phyloP scores from a whole-genome alignment of 1,284 basidiomycete species.

The Tilletia setariae region DNA sequence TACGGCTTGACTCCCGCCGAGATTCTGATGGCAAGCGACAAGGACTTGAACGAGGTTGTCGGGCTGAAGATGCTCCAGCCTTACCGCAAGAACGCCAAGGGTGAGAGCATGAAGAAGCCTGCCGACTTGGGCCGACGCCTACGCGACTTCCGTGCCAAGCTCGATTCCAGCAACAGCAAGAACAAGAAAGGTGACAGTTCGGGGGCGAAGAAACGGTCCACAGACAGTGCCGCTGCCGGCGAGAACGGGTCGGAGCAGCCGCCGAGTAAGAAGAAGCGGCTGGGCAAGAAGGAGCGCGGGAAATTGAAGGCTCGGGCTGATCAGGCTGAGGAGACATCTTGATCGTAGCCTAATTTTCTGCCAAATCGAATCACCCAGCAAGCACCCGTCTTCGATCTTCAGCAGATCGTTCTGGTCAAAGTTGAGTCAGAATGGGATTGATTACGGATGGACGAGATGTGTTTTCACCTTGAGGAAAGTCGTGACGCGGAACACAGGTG shows the following conservation, averaged over 20 bases:
- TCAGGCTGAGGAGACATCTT: not conserved
- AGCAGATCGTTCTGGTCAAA: no score
- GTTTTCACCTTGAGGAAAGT: no score
- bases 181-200: slow-evolving; percentile 17
- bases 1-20: slow-evolving; percentile 80
- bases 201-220: not conserved
- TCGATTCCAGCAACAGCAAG: slow-evolving; percentile 55
- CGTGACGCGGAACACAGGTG: no score
- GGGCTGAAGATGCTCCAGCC: slow-evolving; percentile 85
- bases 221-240: slow-evolving; percentile 17
- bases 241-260: slow-evolving; percentile 52
- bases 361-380: no score
- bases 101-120: slow-evolving; percentile 59
- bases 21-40: slow-evolving; percentile 86
- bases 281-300: slow-evolving; percentile 44
- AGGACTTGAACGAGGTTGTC: slow-evolving; percentile 86
- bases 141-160: slow-evolving; percentile 67
- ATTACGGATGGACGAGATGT: no score
- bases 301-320: slow-evolving; percentile 24
- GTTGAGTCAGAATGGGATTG: no score
- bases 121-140: slow-evolving; percentile 64
- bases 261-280: slow-evolving; percentile 54
- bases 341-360: no score
- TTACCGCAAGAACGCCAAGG: slow-evolving; percentile 63
- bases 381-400: no score